Evolutionary conservation across 2,329 filamentous ascomycete species (phyloP), one percentile per base, ranked within the genome.

Genomic region (Sarocladiaceae sp.): DNA sequence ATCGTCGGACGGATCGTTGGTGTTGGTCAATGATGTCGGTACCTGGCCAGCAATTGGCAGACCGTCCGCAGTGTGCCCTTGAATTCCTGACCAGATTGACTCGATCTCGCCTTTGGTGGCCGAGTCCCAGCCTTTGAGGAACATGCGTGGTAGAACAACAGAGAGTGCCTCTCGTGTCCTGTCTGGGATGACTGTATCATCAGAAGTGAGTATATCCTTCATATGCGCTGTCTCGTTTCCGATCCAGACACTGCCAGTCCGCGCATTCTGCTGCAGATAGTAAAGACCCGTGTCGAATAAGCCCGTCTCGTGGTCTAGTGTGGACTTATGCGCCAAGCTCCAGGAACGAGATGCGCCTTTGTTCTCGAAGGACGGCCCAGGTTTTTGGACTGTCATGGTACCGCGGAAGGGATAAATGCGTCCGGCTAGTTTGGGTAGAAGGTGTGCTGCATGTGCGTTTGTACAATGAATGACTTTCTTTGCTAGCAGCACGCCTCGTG

Each of bases 401-500:
- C 65, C 73, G 0, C 73, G 66, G 1, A 72, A 54, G 0, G 74
- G 69, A 7, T 72, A 71, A 10, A 78, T 60, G 15, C 70, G 69
- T 2, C 71, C 70, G 1, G 67, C 62, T 2, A 82, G 62, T 0
- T 65, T 68, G 0, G 78, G 77, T 2, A 83, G 61, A 2, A 83
- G 68, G 48, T 80, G 73, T 0, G 72, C 63, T 0, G 75, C 68
- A 56, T 76, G 75, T 2, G 67, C 77, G 55, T 84, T 83, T 0
- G 78, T 83, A 31, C 77, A 77, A 55, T 84, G 78, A 2, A 84
- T 68, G 5, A 84, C 64, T 48, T 79, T 71, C 2, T 65, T 66
- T 13, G 77, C 70, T 1, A 58, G 60, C 12, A 82, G 69, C 0
- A 37, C 56, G 0, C 78, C 79, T 3, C 76, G 65, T 0, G 59